These are phyloP conservation scores for Suillus decipiens DNA, from an alignment of 768 basidiomycete species.

Conservation along the genomic window DNA sequence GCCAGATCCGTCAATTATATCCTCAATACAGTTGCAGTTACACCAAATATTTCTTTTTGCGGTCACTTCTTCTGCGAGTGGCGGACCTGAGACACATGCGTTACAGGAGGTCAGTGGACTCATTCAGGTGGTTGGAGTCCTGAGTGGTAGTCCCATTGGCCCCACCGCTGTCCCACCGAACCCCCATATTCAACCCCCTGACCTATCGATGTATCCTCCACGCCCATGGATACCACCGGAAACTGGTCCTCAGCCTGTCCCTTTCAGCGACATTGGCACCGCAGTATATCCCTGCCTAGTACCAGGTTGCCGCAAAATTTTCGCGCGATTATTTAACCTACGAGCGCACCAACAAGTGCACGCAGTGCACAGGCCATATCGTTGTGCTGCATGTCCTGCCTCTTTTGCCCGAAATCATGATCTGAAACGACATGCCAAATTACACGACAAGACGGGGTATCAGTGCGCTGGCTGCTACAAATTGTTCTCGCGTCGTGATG, in stretches of 20 bases:
- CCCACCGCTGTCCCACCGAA: slow-evolving; percentile 37
- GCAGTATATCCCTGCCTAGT: slow-evolving; percentile 82
- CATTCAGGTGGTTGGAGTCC: slow-evolving; percentile 79
- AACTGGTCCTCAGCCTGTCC: slow-evolving; percentile 23
- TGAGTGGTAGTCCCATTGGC: slow-evolving; percentile 74
- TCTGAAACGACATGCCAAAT: slow-evolving; percentile 71
- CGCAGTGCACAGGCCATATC: slow-evolving; percentile 62
- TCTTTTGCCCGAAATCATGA: slow-evolving; percentile 81
- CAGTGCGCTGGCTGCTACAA: slow-evolving; percentile 74
- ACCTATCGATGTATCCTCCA: slow-evolving; percentile 36
- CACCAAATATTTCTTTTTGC: slow-evolving; percentile 81
- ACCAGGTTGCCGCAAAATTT: slow-evolving; percentile 64
- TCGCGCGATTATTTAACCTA: slow-evolving; percentile 67
- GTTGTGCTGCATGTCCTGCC: slow-evolving; percentile 65
- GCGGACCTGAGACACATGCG: slow-evolving; percentile 53
- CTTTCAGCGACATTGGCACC: slow-evolving; percentile 57
- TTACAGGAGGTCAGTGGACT: slow-evolving; percentile 80
- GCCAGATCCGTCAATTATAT: slow-evolving; percentile 58
- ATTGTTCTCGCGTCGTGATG: slow-evolving; percentile 75
- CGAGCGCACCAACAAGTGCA: slow-evolving; percentile 74
- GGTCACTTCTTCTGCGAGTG: slow-evolving; percentile 63
- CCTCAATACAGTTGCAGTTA: slow-evolving; percentile 70
- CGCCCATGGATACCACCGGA: slow-evolving; percentile 33
- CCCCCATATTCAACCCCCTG: slow-evolving; percentile 25
- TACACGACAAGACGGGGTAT: slow-evolving; percentile 75